Conservation (phyloP, 495 filamentous ascomycete genomes). For the Aspergillus bertholletiae region DNA sequence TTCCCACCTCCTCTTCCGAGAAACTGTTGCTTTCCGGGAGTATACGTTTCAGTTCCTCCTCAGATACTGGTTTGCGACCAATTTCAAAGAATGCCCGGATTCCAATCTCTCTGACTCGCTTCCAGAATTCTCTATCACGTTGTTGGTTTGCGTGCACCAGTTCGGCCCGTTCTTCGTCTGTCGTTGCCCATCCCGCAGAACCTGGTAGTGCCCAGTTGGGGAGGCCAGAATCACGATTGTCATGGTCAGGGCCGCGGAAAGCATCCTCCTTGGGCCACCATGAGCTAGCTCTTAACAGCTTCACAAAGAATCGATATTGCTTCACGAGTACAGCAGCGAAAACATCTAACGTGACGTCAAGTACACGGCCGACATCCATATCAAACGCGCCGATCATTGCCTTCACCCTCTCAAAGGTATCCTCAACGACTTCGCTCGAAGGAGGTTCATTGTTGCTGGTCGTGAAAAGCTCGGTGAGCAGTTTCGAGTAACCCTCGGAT, state of each 20-base stretch:
- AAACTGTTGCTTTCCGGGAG: conserved; percentile 39
- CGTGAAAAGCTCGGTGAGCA: conserved; percentile 84
- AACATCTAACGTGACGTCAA: conserved; percentile 89
- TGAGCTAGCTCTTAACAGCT: conserved; percentile 82
- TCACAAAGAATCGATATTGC: conserved; percentile 88
- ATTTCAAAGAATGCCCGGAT: conserved; percentile 86
- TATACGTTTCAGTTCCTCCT: conserved; percentile 42
- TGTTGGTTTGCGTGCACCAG: conserved; percentile 47
- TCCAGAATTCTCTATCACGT: conserved; percentile 80
- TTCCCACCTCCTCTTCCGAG: conserved; percentile 47
- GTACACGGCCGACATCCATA: conserved; percentile 86
- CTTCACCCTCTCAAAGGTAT: conserved; percentile 78
- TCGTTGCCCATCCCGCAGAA: conserved; percentile 50
- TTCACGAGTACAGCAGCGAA: conserved; percentile 81
- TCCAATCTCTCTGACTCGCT: conserved; percentile 67
- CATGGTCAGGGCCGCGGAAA: conserved; percentile 25
- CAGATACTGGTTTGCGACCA: conserved; percentile 55
- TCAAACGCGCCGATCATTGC: conserved; percentile 91
- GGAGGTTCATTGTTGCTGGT: conserved; percentile 62
- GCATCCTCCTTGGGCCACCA: conserved; percentile 83
- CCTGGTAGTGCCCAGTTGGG: conserved; percentile 80
- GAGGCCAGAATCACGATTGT: conserved; percentile 49
- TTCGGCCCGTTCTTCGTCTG: conserved; percentile 60
- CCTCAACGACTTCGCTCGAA: conserved; percentile 59
- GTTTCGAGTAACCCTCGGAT: conserved; percentile 88